Percentiles rank a stretch among this genome's conserved stretches.
phyloP scores from a whole-genome alignment of 805 yeast genomes.

The Barnettozyma salicaria region DNA sequence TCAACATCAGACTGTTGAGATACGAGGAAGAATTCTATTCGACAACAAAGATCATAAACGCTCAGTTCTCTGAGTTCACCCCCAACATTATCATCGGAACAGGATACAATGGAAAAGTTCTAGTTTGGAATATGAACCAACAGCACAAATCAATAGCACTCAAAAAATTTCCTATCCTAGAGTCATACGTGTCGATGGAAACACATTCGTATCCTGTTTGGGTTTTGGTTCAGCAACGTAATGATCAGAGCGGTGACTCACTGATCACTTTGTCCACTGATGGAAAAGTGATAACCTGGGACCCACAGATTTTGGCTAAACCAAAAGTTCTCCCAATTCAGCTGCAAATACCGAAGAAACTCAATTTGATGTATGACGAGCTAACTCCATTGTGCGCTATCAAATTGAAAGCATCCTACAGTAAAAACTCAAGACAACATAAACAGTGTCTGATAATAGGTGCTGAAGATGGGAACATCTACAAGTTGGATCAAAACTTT shows the following conservation, averaged over 20 bases:
- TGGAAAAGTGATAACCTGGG: conserved; percentile 29
- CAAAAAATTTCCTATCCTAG: conserved; percentile 15
- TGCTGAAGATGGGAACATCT: conserved; percentile 31
- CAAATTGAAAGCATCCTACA: conserved; percentile 10
- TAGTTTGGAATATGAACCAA: conserved; percentile 40
- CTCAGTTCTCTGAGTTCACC: conserved; percentile 36
- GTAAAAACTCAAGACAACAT: neutral
- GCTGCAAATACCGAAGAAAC: conserved; percentile 21
- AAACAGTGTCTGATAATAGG: conserved; percentile 22
- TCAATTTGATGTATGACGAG: conserved; percentile 26
- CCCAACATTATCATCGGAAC: conserved; percentile 43
- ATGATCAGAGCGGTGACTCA: conserved; percentile 16
- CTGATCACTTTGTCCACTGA: conserved; percentile 28
- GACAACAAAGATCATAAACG: conserved; percentile 33
- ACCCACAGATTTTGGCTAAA: conserved; percentile 24
- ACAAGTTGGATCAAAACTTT: conserved; percentile 23
- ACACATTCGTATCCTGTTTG: conserved; percentile 25
- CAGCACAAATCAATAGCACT: conserved; percentile 7
- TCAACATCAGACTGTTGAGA: conserved; percentile 21
- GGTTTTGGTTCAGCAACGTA: conserved; percentile 16
- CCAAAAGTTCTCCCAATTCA: conserved; percentile 20
- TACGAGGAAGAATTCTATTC: conserved; percentile 36
- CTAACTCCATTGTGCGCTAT: conserved; percentile 24
- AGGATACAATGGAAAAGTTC: conserved; percentile 42
- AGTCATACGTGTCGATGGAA: conserved; percentile 11